Evolutionary conservation across 139 green algal species (phyloP).

Genomic region (Haematococcus sp.): DNA sequence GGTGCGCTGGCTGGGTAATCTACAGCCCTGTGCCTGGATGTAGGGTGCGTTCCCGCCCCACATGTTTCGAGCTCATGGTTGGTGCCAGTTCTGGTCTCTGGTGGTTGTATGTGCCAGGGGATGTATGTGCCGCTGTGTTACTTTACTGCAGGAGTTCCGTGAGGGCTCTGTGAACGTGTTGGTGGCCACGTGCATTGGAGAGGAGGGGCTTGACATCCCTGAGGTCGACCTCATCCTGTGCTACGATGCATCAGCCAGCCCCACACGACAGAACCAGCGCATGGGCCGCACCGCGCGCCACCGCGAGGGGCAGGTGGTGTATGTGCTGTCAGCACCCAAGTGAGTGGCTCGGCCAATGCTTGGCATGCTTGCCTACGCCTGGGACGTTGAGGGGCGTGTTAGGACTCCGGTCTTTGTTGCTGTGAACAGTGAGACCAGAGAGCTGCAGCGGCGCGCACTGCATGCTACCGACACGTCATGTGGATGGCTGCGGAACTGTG

Average conservation of each 20-base stretch:
- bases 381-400: no score
- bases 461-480: not conserved
- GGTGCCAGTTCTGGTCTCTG: no score
- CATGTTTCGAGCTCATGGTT: no score
- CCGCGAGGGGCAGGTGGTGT: constrained; percentile 79
- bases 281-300: constrained; percentile 92
- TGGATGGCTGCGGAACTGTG: not conserved
- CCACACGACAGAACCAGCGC: constrained; percentile 81
- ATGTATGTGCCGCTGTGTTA: not conserved
- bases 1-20: constrained; percentile 10
- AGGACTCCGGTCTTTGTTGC: no score
- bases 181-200: constrained; percentile 92
- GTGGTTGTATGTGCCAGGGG: no score
- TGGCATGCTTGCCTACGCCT: not conserved
- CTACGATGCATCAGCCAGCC: constrained; percentile 79
- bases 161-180: constrained; percentile 71
- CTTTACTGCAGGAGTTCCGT: constrained; percentile 53
- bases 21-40: no score
- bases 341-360: not conserved
- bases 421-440: not conserved
- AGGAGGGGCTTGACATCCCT: constrained; percentile 97
- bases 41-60: no score
- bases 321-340: constrained; percentile 70
- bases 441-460: no score
- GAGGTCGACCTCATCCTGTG: constrained; percentile 94